Evolutionary conservation across 1,139 yeast species (phyloP).

Genomic region (Suhomyces chickasaworum): DNA sequence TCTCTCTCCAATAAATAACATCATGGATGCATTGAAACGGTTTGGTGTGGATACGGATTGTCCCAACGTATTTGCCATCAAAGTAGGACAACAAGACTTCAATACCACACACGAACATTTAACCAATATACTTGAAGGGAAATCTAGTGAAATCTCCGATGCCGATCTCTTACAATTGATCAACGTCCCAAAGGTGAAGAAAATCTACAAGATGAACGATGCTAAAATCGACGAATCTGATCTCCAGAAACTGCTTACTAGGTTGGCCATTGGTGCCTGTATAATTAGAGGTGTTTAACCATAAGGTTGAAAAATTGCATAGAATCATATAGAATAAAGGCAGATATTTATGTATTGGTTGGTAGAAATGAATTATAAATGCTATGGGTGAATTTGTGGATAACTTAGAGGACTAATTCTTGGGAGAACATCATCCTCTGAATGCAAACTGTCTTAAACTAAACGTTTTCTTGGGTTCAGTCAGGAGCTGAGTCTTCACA

Average conservation of each 20-base stretch:
- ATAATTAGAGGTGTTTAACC: conserved; percentile 40
- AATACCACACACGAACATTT: conserved; percentile 16
- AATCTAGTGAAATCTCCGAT: conserved; percentile 26
- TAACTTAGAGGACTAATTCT: too few species aligned
- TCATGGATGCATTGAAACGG: conserved; percentile 44
- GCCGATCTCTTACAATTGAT: conserved; percentile 24
- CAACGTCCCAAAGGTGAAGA: conserved; percentile 37
- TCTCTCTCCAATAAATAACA: conserved; percentile 47
- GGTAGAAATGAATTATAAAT: conserved; percentile 9
- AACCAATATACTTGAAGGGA: conserved; percentile 19
- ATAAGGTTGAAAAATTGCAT: conserved; percentile 3
- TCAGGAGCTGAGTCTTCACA: background rate
- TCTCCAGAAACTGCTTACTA: conserved; percentile 32
- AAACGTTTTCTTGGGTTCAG: conserved; percentile 3
- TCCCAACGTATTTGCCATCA: conserved; percentile 34
- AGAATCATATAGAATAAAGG: background rate
- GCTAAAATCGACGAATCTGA: conserved; percentile 22
- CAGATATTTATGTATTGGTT: background rate
- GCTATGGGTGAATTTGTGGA: background rate
- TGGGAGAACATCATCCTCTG: conserved; percentile 19
- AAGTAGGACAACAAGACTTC: conserved; percentile 22
- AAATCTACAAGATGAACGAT: conserved; percentile 43
- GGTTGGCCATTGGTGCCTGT: conserved; percentile 44
- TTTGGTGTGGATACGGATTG: conserved; percentile 43
- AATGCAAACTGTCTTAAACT: conserved; percentile 24